Percentiles rank a stretch among this genome's conserved stretches.
Conservation (phyloP, 1,284 basidiomycete species). For the Phenoliferia sp. region DNA sequence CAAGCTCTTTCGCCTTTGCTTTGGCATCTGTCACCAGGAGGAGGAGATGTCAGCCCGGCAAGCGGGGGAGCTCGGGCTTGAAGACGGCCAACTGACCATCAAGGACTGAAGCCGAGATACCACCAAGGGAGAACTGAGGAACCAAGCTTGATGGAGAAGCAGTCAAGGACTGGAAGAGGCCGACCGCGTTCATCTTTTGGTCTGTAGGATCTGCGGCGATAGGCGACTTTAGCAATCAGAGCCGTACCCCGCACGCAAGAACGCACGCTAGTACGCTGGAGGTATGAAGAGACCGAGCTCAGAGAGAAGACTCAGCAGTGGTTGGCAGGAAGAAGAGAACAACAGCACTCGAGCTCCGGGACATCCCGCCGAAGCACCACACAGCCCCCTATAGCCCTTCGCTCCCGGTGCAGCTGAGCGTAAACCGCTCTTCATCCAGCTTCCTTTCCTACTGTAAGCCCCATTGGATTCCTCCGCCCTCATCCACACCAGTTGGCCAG, state of each 20-base stretch:
- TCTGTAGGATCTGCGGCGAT: neutral
- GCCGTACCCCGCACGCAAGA: neutral
- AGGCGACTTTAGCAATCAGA: neutral
- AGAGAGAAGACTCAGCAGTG: too few relatives aligned
- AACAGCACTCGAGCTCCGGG: too few relatives aligned
- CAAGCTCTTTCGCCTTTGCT: constrained; percentile 31
- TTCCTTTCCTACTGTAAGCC: too few relatives aligned
- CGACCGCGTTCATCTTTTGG: neutral
- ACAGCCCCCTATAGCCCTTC: too few relatives aligned
- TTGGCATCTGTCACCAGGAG: constrained; percentile 25
- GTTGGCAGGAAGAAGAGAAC: too few relatives aligned
- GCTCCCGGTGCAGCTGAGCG: too few relatives aligned
- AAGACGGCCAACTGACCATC: constrained; percentile 18
- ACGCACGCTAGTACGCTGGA: neutral
- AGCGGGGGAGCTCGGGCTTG: neutral
- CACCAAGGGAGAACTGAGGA: constrained; percentile 27
- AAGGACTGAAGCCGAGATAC: constrained; percentile 28
- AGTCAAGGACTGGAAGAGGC: neutral
- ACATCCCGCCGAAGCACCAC: too few relatives aligned
- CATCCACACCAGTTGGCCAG: too few relatives aligned
- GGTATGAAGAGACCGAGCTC: too few relatives aligned
- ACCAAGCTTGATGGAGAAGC: neutral
- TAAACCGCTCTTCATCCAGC: too few relatives aligned
- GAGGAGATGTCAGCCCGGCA: neutral
- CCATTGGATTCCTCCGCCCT: too few relatives aligned